Conservation (phyloP, 225 moss, liverwort and hornwort species). For the Neckera pumila region DNA sequence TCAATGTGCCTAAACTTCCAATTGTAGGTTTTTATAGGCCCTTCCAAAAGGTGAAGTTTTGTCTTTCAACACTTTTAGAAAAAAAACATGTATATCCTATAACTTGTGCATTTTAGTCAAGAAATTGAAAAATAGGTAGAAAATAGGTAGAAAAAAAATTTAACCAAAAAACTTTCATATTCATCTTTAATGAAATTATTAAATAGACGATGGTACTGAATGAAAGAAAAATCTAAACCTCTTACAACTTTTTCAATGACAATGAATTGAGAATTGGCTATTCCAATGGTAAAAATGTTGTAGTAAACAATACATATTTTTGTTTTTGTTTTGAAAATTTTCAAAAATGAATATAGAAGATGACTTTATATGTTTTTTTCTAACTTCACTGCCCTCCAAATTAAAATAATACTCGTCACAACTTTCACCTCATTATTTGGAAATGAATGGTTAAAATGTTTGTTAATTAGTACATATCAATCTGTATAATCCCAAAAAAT, state of each 20-base stretch:
- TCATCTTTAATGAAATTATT: not conserved
- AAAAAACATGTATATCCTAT: no score
- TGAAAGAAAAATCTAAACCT: not conserved
- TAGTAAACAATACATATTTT: rapidly evolving
- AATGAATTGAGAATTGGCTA: not conserved
- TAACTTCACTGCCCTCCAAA: rapidly evolving
- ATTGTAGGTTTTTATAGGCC: not conserved
- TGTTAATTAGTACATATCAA: rapidly evolving
- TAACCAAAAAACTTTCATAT: not conserved
- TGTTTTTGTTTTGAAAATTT: not conserved
- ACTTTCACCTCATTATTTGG: not conserved
- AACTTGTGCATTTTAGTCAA: no score
- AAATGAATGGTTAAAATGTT: not conserved
- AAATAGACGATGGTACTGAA: rapidly evolving
- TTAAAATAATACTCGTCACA: not conserved
- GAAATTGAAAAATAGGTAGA: no score
- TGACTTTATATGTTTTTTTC: not conserved
- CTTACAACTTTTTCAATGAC: not conserved
- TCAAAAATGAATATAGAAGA: not conserved
- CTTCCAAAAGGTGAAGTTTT: not conserved
- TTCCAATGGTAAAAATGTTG: rapidly evolving
- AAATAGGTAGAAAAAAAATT: no score
- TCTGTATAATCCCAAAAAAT: not conserved
- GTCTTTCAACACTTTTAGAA: no score
- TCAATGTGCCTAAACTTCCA: not conserved